Conservation (phyloP, 192 early-diverging fungal genomes). For the Podila epigama region DNA sequence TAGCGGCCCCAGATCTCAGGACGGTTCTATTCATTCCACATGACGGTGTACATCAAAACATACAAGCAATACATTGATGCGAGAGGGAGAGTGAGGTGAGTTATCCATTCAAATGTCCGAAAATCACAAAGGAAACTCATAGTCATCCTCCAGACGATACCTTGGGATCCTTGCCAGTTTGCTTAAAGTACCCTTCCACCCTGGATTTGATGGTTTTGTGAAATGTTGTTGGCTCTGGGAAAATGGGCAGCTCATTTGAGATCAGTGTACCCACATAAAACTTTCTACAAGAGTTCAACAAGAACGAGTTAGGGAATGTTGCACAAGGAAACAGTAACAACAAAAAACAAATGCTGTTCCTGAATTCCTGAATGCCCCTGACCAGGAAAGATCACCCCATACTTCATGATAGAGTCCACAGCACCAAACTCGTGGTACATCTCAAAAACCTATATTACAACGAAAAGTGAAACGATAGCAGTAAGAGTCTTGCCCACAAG, state of each 20-base stretch:
- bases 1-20: constrained; percentile 57
- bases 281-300: constrained; percentile 40
- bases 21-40: constrained; percentile 47
- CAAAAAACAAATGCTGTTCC: no score
- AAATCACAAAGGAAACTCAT: background rate
- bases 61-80: no score
- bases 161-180: constrained; percentile 55
- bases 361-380: no score
- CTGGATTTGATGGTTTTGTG: constrained; percentile 55
- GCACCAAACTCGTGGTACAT: constrained; percentile 56
- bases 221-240: constrained; percentile 58
- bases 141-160: no score
- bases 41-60: no score
- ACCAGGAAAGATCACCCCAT: no score
- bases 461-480: background rate
- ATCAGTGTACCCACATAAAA: constrained; percentile 52
- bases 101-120: no score
- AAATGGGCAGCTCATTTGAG: constrained; percentile 55
- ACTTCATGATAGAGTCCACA: constrained; percentile 52
- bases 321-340: no score
- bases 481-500: background rate
- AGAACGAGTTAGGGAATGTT: background rate
- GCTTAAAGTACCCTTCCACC: constrained; percentile 58
- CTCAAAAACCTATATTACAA: constrained; percentile 45
- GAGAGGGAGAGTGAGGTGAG: background rate